These are phyloP conservation scores for Dictyostelium firmibasis DNA, from an alignment of 78 protist species.

Conservation along the genomic window DNA sequence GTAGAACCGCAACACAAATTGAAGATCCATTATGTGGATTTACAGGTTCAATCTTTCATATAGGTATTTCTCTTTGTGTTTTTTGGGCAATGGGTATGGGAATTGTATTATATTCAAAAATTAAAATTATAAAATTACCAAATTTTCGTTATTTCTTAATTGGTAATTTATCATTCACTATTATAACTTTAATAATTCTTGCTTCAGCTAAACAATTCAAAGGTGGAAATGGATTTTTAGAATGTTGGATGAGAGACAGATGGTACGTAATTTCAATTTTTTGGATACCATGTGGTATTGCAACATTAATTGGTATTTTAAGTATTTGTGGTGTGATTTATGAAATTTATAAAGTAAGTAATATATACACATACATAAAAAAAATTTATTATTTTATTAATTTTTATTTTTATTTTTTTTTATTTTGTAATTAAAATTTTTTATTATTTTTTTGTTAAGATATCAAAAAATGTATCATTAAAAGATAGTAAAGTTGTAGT, in stretches of 20 bases:
- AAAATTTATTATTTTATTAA: too few species aligned
- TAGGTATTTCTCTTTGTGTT: neutral
- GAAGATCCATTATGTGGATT: conserved; percentile 4
- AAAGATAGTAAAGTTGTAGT: conserved; percentile 18
- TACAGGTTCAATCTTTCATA: conserved; percentile 30
- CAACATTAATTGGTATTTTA: neutral
- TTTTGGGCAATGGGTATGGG: conserved; percentile 49
- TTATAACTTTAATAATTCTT: neutral
- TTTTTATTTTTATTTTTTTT: neutral
- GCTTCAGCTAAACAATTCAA: neutral
- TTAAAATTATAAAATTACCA: neutral
- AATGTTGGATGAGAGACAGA: conserved; percentile 29
- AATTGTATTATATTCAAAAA: neutral
- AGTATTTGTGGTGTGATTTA: conserved; percentile 15
- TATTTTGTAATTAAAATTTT: too few species aligned
- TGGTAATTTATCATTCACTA: neutral
- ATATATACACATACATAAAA: too few species aligned
- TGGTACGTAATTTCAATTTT: neutral
- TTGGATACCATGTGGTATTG: conserved; percentile 29
- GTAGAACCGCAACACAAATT: conserved; percentile 6
- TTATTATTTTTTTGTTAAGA: neutral
- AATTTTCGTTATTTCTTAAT: neutral
- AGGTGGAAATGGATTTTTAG: conserved; percentile 17
- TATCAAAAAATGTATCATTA: conserved; percentile 20
- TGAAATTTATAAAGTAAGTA: conserved; percentile 39